Evolutionary conservation across 1,284 basidiomycete genomes (phyloP).

Genomic region (Ceratobasidium sp.): DNA sequence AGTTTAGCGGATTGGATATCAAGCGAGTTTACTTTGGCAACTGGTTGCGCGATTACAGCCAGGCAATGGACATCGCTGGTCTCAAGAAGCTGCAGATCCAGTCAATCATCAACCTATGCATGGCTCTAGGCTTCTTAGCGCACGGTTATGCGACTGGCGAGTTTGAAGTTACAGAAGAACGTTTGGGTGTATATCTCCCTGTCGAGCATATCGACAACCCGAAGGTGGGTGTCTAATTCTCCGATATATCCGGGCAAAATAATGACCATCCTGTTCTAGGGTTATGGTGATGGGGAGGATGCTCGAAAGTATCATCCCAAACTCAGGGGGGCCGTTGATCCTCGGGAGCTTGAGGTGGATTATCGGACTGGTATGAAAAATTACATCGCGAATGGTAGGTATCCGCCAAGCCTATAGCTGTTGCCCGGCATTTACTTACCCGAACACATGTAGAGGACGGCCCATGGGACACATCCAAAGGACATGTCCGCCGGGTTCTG

Average conservation of each 20-base stretch:
- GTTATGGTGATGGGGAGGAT: slow-evolving; percentile 86
- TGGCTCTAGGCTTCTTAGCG: slow-evolving; percentile 88
- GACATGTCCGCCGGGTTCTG: slow-evolving; percentile 79
- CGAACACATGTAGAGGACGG: slow-evolving; percentile 63
- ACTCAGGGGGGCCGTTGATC: slow-evolving; percentile 75
- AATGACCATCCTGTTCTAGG: slow-evolving; percentile 48
- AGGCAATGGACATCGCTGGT: slow-evolving; percentile 85
- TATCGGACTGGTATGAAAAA: slow-evolving; percentile 92
- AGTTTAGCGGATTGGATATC: slow-evolving; percentile 75
- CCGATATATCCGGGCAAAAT: slow-evolving; percentile 33
- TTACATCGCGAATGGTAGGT: slow-evolving; percentile 84
- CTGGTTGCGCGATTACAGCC: slow-evolving; percentile 78
- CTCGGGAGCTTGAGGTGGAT: slow-evolving; percentile 86
- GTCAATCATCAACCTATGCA: slow-evolving; percentile 86
- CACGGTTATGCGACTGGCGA: slow-evolving; percentile 85
- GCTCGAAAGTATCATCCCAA: slow-evolving; percentile 75
- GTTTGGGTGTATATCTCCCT: slow-evolving; percentile 87
- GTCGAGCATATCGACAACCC: slow-evolving; percentile 91
- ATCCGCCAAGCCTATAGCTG: not conserved
- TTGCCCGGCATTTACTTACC: slow-evolving; percentile 12
- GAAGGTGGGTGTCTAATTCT: slow-evolving; percentile 48
- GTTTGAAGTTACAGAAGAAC: slow-evolving; percentile 89
- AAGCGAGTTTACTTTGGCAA: slow-evolving; percentile 78
- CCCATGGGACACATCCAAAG: slow-evolving; percentile 87
- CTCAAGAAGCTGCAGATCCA: slow-evolving; percentile 76